phyloP scores from a whole-genome alignment of 75 land plant species.

The Isoetes taiwanensis region DNA sequence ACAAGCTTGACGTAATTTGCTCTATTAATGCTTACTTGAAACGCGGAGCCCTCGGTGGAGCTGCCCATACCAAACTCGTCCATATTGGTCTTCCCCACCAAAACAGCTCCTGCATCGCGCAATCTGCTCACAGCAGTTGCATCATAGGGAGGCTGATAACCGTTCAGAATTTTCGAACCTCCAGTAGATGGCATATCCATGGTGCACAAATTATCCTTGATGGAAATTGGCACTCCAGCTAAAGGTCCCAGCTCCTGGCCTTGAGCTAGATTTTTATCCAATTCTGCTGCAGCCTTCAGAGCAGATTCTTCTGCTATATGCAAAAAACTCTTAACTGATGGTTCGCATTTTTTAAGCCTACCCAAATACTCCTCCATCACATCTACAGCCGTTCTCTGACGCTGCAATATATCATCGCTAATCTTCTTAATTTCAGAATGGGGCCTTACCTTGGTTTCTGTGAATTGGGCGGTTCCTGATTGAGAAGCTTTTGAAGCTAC shows the following conservation, averaged over 20 bases:
- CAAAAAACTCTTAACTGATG: conserved; percentile 55
- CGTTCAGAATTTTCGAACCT: conserved; percentile 67
- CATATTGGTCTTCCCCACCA: conserved; percentile 86
- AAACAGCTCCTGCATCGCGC: conserved; percentile 49
- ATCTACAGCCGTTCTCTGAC: conserved; percentile 43
- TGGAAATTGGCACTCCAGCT: conserved; percentile 65
- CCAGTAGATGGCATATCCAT: conserved; percentile 77
- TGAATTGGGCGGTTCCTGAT: too few species aligned
- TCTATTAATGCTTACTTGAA: too few species aligned
- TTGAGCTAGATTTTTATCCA: conserved; percentile 34
- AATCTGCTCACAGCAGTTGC: conserved; percentile 73
- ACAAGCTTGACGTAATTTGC: too few species aligned
- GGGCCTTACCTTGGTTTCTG: too few species aligned
- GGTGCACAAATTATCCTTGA: conserved; percentile 90
- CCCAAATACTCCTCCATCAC: conserved; percentile 40
- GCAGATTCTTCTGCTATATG: conserved; percentile 40
- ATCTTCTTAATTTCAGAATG: conserved; percentile 50
- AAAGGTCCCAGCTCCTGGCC: conserved; percentile 45
- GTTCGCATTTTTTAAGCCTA: conserved; percentile 52
- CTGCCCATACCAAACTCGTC: conserved; percentile 99
- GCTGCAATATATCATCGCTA: conserved; percentile 45
- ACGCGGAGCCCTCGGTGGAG: conserved; percentile 75
- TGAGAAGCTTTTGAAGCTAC: too few species aligned
- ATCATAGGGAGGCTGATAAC: conserved; percentile 73
- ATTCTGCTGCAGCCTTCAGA: conserved; percentile 37